Evolutionary conservation across 139 green algal genomes (phyloP), one percentile per base, ranked within the genome.

Genomic region (Chlamydomonas schloesseri): DNA sequence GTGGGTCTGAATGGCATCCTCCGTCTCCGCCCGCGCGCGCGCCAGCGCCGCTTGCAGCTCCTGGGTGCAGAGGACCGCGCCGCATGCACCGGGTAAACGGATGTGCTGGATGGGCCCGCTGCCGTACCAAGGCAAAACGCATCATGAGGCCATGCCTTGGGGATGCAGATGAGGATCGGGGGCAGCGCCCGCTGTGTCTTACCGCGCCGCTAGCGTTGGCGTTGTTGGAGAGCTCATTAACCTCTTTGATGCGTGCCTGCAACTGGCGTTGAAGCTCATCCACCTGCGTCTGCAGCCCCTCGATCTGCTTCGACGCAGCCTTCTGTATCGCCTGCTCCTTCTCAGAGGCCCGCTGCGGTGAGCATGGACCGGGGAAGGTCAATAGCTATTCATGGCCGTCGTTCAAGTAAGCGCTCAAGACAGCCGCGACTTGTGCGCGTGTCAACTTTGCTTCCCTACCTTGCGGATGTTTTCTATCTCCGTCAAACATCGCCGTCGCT

Each of bases 241-340:
- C 72, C 37, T 93, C 87, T 64, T 89, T 77, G 46, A 94, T 89
- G 18, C 87, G 81, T n/a, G 68, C 69, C 31, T 90, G 87, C n/a
- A 94, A 83, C 82, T 91, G 87, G 6, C 86, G 69, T 77, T 88
- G 80, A 57, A 94, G 50, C 62, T 92, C 79, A 0, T 93, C 88
- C 31, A 92, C 81, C 73, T 93, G 90, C 55, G 50, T 62, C 31
- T 82, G 53, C 74, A 93, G 70, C 24, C 55, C 77, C 36, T 90
- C 81, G 18, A 93, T 73, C 74, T 93, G 84, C 65, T 86, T 89
- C 0, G 79, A 88, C 21, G 90, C 88, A 13, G 88, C 83, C 76
- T 91, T 94, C 24, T 94, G 91, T 29, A 94, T 87, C 2, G 88
- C 88, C 15, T 75, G 37, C 70, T 93, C 89, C 62, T 87, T 87